phyloP scores from a whole-genome alignment of 768 basidiomycete species.

The Ramaria sp. region DNA sequence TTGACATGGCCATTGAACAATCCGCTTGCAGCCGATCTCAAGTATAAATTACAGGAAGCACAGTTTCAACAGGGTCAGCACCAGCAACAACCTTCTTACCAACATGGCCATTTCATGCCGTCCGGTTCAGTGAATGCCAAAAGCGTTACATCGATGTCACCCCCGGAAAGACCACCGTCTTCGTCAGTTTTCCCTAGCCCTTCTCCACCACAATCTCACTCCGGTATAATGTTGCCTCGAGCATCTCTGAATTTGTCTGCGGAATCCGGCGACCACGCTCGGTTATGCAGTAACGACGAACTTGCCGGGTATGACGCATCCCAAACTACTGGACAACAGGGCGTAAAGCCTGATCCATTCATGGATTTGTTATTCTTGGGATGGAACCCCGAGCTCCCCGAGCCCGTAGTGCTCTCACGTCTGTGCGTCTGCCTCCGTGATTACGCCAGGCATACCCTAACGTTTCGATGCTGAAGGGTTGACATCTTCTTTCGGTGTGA shows the following conservation, averaged over 20 bases:
- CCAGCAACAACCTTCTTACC: slow-evolving; percentile 16
- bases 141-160: not conserved
- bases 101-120: not conserved
- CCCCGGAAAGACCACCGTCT: slow-evolving; percentile 1
- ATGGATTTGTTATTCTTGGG: slow-evolving; percentile 64
- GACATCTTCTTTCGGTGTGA: slow-evolving; percentile 85
- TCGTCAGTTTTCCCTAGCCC: not conserved
- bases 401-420: slow-evolving; percentile 60
- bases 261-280: slow-evolving; percentile 7
- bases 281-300: not conserved
- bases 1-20: not conserved
- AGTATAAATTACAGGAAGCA: slow-evolving; percentile 49
- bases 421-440: slow-evolving; percentile 40
- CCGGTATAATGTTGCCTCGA: slow-evolving; percentile 18
- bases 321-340: slow-evolving; percentile 34
- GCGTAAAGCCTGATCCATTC: slow-evolving; percentile 3
- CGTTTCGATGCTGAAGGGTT: slow-evolving; percentile 39
- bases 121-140: not conserved
- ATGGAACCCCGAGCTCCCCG: slow-evolving; percentile 80
- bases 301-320: slow-evolving; percentile 8
- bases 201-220: slow-evolving; percentile 5
- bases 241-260: slow-evolving; percentile 17
- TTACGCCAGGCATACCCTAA: not conserved
- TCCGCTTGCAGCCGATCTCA: slow-evolving; percentile 44
- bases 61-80: slow-evolving; percentile 25